Evolutionary conservation across 177 flowering plant species (phyloP).

Genomic region (Vitis hybrid): DNA sequence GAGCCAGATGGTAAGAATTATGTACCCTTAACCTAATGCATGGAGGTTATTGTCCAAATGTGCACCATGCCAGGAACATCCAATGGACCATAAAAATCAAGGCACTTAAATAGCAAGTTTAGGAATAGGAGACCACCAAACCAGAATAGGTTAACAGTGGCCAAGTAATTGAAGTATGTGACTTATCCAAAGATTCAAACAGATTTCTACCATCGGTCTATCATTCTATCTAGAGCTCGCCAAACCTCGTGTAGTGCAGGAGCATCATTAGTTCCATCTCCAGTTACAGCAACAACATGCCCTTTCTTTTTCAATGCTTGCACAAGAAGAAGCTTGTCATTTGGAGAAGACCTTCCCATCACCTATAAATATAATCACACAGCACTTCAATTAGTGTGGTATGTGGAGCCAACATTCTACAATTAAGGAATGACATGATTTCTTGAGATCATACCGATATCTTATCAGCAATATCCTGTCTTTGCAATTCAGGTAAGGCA

Average conservation of each 20-base stretch:
- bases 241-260: constrained; percentile 94
- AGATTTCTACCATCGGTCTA: constrained; percentile 5
- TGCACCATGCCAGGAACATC: too few relatives aligned
- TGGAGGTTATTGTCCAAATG: too few relatives aligned
- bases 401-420: too few relatives aligned
- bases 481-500: constrained; percentile 37
- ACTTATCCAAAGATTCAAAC: not conserved
- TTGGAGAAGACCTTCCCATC: constrained; percentile 97
- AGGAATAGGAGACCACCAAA: not conserved
- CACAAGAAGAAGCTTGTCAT: constrained; percentile 93
- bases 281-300: constrained; percentile 96
- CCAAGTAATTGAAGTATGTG: not conserved
- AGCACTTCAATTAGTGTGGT: too few relatives aligned
- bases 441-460: constrained; percentile 58
- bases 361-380: constrained; percentile 45
- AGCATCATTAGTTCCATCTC: constrained; percentile 98
- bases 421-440: too few relatives aligned
- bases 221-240: not conserved
- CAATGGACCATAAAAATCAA: too few relatives aligned
- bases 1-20: too few relatives aligned
- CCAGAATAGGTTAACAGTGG: not conserved
- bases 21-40: too few relatives aligned
- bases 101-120: too few relatives aligned
- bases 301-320: constrained; percentile 79
- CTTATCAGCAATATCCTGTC: constrained; percentile 61